Conservation (phyloP, 345 rosid genomes). For the Litchi chinensis region DNA sequence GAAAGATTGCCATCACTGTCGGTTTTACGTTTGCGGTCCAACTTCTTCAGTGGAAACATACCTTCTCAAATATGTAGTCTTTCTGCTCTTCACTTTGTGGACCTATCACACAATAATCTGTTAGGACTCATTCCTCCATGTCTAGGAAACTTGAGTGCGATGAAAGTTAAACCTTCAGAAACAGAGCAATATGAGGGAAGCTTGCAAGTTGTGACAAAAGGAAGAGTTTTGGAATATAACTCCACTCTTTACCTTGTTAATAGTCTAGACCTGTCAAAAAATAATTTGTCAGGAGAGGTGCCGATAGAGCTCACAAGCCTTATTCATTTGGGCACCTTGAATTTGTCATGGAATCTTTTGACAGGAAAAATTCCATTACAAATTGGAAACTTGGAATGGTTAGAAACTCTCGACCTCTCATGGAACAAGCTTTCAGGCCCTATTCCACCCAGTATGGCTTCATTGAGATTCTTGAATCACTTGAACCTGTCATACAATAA, state of each 20-base stretch:
- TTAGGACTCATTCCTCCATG: conserved; percentile 21
- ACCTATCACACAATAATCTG: conserved; percentile 16
- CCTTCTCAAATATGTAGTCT: conserved; percentile 22
- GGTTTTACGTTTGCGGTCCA: conserved; percentile 1
- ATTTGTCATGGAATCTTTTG: conserved; percentile 14
- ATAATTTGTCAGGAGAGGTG: conserved; percentile 12
- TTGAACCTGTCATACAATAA: conserved; percentile 28
- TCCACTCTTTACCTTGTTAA: conserved; percentile 9
- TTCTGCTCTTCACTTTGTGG: conserved; percentile 12
- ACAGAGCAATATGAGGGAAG: not conserved
- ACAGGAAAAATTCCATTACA: conserved; percentile 13
- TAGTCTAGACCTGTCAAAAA: conserved; percentile 7
- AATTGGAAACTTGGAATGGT: conserved; percentile 13
- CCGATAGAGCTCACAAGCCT: not conserved
- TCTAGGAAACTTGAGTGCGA: conserved; percentile 23
- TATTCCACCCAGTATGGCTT: conserved; percentile 24
- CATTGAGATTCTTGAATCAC: conserved; percentile 22
- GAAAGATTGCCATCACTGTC: conserved; percentile 19
- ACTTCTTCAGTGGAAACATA: conserved; percentile 20
- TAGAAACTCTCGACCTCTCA: conserved; percentile 23
- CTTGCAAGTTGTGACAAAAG: conserved; percentile 8
- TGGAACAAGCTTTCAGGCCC: conserved; percentile 26
- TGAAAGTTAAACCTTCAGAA: conserved; percentile 10
- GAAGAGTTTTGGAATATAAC: not conserved
- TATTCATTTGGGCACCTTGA: conserved; percentile 8